Evolutionary conservation across 2,329 filamentous ascomycete species (phyloP), one percentile per base, ranked within the genome.

Genomic region (Cytospora piceae): DNA sequence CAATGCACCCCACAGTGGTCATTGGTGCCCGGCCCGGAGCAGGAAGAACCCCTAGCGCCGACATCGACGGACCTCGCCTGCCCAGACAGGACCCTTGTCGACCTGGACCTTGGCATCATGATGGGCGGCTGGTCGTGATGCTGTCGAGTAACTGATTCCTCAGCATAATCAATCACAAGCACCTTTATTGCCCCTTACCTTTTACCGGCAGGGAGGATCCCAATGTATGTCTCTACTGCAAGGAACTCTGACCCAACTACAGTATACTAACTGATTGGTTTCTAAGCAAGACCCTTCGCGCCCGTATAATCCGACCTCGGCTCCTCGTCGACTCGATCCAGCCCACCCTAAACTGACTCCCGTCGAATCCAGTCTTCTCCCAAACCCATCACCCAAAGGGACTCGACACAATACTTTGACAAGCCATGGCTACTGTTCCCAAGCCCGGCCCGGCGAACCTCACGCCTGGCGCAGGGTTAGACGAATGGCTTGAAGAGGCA

Each of bases 401-500:
- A 24, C 22, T 6, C 12, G 22, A 5, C 46, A 49, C n/a, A 24
- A 12, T 55, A 9, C 17, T 32, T 71, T 69, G 70, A 69, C 70
- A 62, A 66, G 77, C 58, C 46, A 78, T 83, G 82, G 72, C 79
- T 67, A 79, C 71, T 64, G 86, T 97, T 71, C 94, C 95, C 66
- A 92, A 94, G 81, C 94, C 94, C 65, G 94, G 94, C 61, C 94
- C 94, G 65, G 94, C 94, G 67, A 93, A 91, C 72, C 82, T 98
- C 70, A 88, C 88, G 69, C 87, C 91, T 65, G 92, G 92, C 76
- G 92, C 94, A 49, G 93, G 93, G 17, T 88, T 96, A 39, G 93
- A 97, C 77, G 94, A 98, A 81, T 99, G 95, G 95, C 85, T 99
- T 37, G 92, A 95, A 76, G 92, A 96, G 78, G 95, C 95, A 54